A percentile compares a stretch with the other conserved stretches of the same genome.
Evolutionary conservation across 805 yeast genomes (phyloP).

Genomic region (Monosporozyma unispora): DNA sequence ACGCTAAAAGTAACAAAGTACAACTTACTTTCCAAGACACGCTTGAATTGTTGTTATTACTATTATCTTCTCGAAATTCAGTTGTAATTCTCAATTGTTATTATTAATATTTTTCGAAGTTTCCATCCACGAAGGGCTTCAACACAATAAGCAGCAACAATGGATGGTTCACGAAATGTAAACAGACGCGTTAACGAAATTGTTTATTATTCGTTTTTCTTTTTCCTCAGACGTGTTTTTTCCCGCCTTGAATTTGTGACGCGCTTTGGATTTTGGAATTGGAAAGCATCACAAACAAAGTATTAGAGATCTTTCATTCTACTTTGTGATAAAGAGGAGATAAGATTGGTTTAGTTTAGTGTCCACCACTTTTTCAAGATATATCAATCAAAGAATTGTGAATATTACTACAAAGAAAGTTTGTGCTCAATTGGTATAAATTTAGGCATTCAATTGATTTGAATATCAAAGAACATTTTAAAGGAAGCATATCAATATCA

Average conservation of each 20-base stretch:
- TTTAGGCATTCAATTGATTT: not conserved
- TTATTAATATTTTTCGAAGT: too few relatives aligned
- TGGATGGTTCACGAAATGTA: constrained; percentile 2
- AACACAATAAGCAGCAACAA: too few relatives aligned
- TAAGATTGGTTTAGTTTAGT: too few relatives aligned
- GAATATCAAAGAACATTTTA: not conserved
- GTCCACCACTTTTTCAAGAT: not conserved
- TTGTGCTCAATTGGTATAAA: not conserved
- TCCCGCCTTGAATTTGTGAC: constrained; percentile 1
- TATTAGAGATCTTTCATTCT: not conserved
- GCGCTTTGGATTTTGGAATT: not conserved
- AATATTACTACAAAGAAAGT: not conserved
- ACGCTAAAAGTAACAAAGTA: not conserved
- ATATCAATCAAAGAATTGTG: not conserved
- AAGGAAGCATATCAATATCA: not conserved
- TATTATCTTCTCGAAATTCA: too few relatives aligned
- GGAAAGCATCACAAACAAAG: not conserved
- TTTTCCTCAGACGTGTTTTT: not conserved
- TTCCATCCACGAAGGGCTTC: too few relatives aligned
- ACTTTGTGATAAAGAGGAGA: not conserved
- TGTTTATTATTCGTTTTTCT: not conserved
- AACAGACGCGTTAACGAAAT: constrained; percentile 4
- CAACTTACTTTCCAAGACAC: too few relatives aligned
- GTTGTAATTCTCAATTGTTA: too few relatives aligned
- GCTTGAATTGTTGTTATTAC: not conserved